Evolutionary conservation across 441 rosid genomes (phyloP), one percentile per base, ranked within the genome.

Genomic region (Gossypium gossypioides): DNA sequence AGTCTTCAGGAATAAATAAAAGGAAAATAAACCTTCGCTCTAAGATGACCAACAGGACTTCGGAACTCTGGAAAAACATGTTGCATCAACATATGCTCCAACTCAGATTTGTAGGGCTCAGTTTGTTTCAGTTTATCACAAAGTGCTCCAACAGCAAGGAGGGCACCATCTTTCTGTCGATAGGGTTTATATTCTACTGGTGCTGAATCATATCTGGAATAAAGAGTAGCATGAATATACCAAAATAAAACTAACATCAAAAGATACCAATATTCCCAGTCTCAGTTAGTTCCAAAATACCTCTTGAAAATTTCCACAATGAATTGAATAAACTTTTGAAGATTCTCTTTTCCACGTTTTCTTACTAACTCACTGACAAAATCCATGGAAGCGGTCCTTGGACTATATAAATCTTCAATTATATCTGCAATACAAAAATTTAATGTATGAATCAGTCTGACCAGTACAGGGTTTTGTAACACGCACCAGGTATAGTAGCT

Each of bases 41-140:
- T 85, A 69, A 96, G 96, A 80, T 96, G 98, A 78, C 99, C 99
- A 79, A 83, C 89, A 46, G 91, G 98, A 70, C 98, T 91, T 71
- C 76, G 82, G 75, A 96, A 96, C 85, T 96, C 99, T 60, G 98
- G 98, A 79, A 92, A 92, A 74, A 92, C 99, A 81, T 96, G 97
- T 79, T 93, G 99, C 82, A 92, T 91, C 77, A 96, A 81, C 98
- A 96, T 92, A 61, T 79, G 86, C 84, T 96, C 99, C 80, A 96
- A 81, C 78, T 92, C 96, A 74, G 93, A 83, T 83, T 91, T 96
- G 84, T 96, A 96, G 3, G 98, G 99, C 76, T 96, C 99, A 74
- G 86, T 89, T 83, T 91, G 98, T 86, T 90, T 92, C 79, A 96
- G 81, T 77, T 92, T 92, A 84, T 96, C 99, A 82, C 97, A 96